A percentile compares a stretch with the other conserved stretches of the same genome.
Evolutionary conservation across 2,329 filamentous ascomycete genomes (phyloP).

Genomic region (Tothia fuscella): DNA sequence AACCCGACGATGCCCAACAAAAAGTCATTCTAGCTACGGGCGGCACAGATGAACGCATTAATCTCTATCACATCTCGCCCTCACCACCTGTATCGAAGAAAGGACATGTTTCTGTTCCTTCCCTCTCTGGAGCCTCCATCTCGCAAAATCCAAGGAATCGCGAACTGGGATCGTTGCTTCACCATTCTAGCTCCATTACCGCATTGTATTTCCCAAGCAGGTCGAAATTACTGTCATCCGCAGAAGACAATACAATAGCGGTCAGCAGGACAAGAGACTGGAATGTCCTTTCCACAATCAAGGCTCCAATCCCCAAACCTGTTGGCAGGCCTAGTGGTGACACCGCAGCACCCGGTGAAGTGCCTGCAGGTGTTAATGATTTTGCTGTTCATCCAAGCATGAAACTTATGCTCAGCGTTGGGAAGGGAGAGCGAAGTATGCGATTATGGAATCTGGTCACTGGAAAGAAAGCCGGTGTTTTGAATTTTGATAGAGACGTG

Average conservation of each 20-base stretch:
- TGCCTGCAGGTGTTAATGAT: conserved; percentile 82
- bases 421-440: conserved; percentile 83
- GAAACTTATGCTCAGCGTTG: conserved; percentile 91
- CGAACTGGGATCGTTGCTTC: conserved; percentile 73
- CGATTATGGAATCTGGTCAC: conserved; percentile 93
- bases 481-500: conserved; percentile 69
- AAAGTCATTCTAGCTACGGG: conserved; percentile 86
- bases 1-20: conserved; percentile 42
- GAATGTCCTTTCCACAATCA: conserved; percentile 76
- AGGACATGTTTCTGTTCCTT: conserved; percentile 46
- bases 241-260: conserved; percentile 84
- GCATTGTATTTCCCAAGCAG: conserved; percentile 70
- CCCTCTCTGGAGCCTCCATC: conserved; percentile 59
- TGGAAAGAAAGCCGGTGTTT: conserved; percentile 84
- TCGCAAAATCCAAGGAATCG: conserved; percentile 78
- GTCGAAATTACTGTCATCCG: conserved; percentile 75
- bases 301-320: conserved; percentile 72
- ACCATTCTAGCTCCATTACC: conserved; percentile 76
- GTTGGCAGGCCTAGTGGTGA: conserved; percentile 76
- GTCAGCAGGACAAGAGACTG: conserved; percentile 82
- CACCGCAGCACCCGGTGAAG: conserved; percentile 68
- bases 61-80: conserved; percentile 76
- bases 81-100: conserved; percentile 41
- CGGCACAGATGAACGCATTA: conserved; percentile 86
- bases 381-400: conserved; percentile 93